Base-by-base conservation (phyloP, 2,329 filamentous ascomycete genomes). In the Cordyceps pruinosa region DNA sequence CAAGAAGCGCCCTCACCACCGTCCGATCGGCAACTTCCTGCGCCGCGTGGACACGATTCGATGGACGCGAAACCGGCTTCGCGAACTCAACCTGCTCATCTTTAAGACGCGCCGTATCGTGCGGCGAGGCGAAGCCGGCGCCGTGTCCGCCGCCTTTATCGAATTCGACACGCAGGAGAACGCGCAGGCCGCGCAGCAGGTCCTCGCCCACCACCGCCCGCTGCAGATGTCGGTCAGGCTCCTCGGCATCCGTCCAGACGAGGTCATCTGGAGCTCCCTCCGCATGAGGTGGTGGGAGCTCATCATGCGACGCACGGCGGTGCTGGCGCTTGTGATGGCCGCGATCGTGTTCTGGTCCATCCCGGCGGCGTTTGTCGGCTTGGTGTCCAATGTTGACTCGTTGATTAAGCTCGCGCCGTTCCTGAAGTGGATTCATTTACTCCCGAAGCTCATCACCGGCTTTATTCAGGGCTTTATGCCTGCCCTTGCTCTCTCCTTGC, bases 21-120 rank as follows among this genome's bases (percentile, higher is more conserved):
- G 77, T 0, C 74, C 80, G 6, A 70, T 94, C 23, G 82, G 81
- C 17, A 77, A 89, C 47, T 81, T 92, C 62, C 89, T 91, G 63
- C 86, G 90, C 68, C 94, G 96, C 70, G 92, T 97, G 17, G 94
- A 99, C 73, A 94, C 91, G 0, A 97, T 99, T 70, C 85, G 93
- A 61, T 97, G 89, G 88, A 88, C 85, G 61, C 88, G 94, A 52
- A 77, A 79, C 1, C 66, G 72, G 4, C 64, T 77, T 2, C 69
- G 70, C 26, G 67, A 73, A 2, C 64, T 77, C 15, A 75, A 74
- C 47, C 59, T 66, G 0, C 68, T 72, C 17, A 76, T 77, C 30
- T 70, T 65, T 60, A 88, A 95, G 70, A 83, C 97, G 53, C 82
- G 87, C 61, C 84, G 85, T 49, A 81, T 95, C 45, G 86, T 87